Conservation (phyloP, 1,139 yeast genomes). For the Suhomyces coccinellae region DNA sequence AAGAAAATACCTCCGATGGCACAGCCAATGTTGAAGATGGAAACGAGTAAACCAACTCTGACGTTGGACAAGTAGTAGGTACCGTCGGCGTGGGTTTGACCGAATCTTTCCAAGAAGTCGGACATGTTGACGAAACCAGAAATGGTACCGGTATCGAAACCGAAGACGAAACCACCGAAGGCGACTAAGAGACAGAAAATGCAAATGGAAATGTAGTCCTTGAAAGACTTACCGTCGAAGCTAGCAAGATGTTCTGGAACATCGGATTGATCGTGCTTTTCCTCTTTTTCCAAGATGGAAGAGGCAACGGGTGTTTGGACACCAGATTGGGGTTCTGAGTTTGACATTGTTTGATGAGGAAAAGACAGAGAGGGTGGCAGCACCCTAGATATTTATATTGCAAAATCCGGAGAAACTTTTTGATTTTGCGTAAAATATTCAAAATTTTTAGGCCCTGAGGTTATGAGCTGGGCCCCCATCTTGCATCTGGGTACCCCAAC, state of each 20-base stretch:
- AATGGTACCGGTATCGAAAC: constrained; percentile 75
- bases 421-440: constrained; percentile 1
- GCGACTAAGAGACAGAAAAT: constrained; percentile 47
- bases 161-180: constrained; percentile 69
- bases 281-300: constrained; percentile 32
- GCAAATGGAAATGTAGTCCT: constrained; percentile 33
- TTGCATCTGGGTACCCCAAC: constrained; percentile 1
- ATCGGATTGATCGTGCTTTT: constrained; percentile 14
- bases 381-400: constrained; percentile 12
- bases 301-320: constrained; percentile 37
- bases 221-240: constrained; percentile 29
- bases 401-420: constrained; percentile 10
- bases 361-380: background rate
- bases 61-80: constrained; percentile 39
- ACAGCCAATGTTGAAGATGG: constrained; percentile 71
- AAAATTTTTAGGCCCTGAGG: constrained; percentile 1
- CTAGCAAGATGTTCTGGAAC: constrained; percentile 13
- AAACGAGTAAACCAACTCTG: constrained; percentile 56
- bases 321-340: constrained; percentile 28
- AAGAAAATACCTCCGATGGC: constrained; percentile 70
- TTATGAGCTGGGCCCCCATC: background rate
- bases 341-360: constrained; percentile 21
- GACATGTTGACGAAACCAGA: constrained; percentile 66
- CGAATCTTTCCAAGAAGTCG: constrained; percentile 52
- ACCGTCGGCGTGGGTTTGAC: constrained; percentile 32